phyloP scores from a whole-genome alignment of 306 rosid genomes.

The Glycine soja region DNA sequence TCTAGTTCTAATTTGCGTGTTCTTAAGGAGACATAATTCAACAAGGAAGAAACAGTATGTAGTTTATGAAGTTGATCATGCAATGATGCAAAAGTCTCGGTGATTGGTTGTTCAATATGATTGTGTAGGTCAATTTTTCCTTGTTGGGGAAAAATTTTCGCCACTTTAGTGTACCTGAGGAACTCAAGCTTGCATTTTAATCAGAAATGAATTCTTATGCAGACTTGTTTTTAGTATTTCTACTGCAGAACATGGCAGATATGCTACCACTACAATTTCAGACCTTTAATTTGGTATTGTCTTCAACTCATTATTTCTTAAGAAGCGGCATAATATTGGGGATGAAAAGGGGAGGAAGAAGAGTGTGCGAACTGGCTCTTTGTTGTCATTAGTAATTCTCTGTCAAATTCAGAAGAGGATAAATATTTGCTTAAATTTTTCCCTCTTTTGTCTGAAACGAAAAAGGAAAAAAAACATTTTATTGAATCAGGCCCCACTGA shows the following conservation, averaged over 20 bases:
- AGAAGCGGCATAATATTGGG: constrained; percentile 1
- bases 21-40: not conserved
- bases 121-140: constrained; percentile 19
- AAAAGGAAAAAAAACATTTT: not conserved
- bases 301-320: constrained; percentile 33
- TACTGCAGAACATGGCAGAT: constrained; percentile 10
- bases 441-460: constrained; percentile 7
- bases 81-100: not conserved
- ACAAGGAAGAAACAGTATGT: constrained; percentile 17
- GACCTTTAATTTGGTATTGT: not conserved
- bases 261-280: constrained; percentile 19
- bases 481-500: constrained; percentile 19
- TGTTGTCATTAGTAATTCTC: constrained; percentile 6
- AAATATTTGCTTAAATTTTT: constrained; percentile 5
- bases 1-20: constrained; percentile 11
- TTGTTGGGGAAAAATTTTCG: constrained; percentile 1
- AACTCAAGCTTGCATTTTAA: constrained; percentile 28
- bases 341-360: constrained; percentile 14
- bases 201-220: constrained; percentile 12
- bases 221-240: constrained; percentile 38
- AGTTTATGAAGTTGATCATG: constrained; percentile 7
- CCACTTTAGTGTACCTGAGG: constrained; percentile 13
- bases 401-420: constrained; percentile 27
- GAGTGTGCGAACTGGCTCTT: constrained; percentile 18
- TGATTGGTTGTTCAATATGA: constrained; percentile 20